A percentile compares a stretch with the other conserved stretches of the same genome.
phyloP scores from a whole-genome alignment of 2,329 filamentous ascomycete genomes.

The Paracoccidioides lutzii region DNA sequence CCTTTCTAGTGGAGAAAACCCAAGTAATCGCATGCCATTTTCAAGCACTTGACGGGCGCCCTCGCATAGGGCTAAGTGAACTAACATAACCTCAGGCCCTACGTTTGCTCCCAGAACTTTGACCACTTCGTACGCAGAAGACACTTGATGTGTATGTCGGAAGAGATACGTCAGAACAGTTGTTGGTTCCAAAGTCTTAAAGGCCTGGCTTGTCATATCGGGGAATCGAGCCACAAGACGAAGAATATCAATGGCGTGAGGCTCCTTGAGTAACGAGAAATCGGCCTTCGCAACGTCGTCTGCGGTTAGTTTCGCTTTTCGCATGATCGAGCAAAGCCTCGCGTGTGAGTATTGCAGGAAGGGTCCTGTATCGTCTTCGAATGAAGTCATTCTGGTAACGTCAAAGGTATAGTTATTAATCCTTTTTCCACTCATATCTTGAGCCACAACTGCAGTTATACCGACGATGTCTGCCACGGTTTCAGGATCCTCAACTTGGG shows the following conservation, averaged over 20 bases:
- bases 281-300: conserved; percentile 52
- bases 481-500: conserved; percentile 63
- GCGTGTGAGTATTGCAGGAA: conserved; percentile 77
- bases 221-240: conserved; percentile 73
- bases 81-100: conserved; percentile 33
- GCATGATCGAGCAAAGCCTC: conserved; percentile 51
- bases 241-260: conserved; percentile 59
- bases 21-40: conserved; percentile 47
- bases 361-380: conserved; percentile 73
- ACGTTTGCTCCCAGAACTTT: conserved; percentile 40
- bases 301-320: conserved; percentile 41
- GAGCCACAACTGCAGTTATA: conserved; percentile 81
- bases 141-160: conserved; percentile 15
- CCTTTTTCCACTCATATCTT: conserved; percentile 79
- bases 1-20: conserved; percentile 46
- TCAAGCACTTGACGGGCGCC: conserved; percentile 43
- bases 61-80: conserved; percentile 42
- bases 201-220: conserved; percentile 68
- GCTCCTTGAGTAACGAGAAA: conserved; percentile 54
- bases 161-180: conserved; percentile 62
- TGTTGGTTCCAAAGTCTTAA: conserved; percentile 68
- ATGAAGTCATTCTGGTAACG: conserved; percentile 69
- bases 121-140: conserved; percentile 6
- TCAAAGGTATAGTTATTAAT: conserved; percentile 59
- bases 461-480: conserved; percentile 66